phyloP scores from a whole-genome alignment of 495 filamentous ascomycete species.

The Lentithecium fluviatile region DNA sequence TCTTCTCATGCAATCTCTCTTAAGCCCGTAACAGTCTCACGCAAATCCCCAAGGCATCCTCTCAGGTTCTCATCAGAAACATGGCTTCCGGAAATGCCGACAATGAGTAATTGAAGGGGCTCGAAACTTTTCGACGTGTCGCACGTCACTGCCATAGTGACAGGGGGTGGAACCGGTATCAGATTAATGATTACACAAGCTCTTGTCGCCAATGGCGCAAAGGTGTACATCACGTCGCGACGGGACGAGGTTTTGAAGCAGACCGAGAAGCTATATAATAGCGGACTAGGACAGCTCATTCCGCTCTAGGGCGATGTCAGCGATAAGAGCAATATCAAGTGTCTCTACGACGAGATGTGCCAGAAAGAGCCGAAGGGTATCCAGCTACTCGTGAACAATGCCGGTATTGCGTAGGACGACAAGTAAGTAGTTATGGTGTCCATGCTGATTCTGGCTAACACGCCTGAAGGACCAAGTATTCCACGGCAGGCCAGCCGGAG shows the following conservation, averaged over 20 bases:
- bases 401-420: slow-evolving; percentile 43
- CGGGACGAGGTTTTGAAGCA: slow-evolving; percentile 38
- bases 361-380: slow-evolving; percentile 41
- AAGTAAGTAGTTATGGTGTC: background rate
- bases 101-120: slow-evolving; percentile 36
- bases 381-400: slow-evolving; percentile 44
- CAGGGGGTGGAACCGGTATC: slow-evolving; percentile 47
- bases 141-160: slow-evolving; percentile 41
- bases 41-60: background rate
- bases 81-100: slow-evolving; percentile 30
- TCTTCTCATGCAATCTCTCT: slow-evolving; percentile 6
- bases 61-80: slow-evolving; percentile 2
- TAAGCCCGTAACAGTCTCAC: slow-evolving; percentile 4
- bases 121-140: slow-evolving; percentile 43
- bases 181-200: slow-evolving; percentile 80
- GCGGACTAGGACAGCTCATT: slow-evolving; percentile 33
- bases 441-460: background rate
- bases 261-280: slow-evolving; percentile 36
- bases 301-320: slow-evolving; percentile 38
- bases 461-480: slow-evolving; percentile 33
- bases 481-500: slow-evolving; percentile 34
- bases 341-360: slow-evolving; percentile 38
- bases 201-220: slow-evolving; percentile 75
- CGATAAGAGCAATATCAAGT: slow-evolving; percentile 36
- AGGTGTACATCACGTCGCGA: slow-evolving; percentile 47